Evolutionary conservation across 2,329 filamentous ascomycete genomes (phyloP), one percentile per base, ranked within the genome.

Genomic region (Neoscytalidium dimidiatum): DNA sequence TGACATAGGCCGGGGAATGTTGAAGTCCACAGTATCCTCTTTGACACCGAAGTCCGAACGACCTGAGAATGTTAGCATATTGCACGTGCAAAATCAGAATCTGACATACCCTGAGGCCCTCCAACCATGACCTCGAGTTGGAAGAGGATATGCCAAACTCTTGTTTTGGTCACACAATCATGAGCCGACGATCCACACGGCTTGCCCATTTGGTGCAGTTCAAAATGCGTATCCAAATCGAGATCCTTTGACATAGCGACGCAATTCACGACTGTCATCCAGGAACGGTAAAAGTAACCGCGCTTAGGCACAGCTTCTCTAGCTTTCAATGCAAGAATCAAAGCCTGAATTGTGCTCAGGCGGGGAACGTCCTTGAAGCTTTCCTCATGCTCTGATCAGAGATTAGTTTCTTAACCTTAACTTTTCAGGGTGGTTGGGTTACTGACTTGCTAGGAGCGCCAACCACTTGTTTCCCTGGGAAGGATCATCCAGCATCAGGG

Each of bases 211-310:
- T 89, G 85, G 75, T 98, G 95, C 49, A 89, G 87, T 66, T 91
- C 88, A 67, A 88, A 88, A 78, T 98, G 94, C 68, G 97, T 92
- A 73, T 97, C 89, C 5, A 98, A 82, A 21, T 93, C 92, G 33
- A 98, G 82, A 74, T 97, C 94, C 72, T 96, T 95, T 28, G 88
- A 92, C 92, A 98, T 97, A 52, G 93, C 90, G 7, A 96, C 90
- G 68, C 94, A 92, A 67, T 94, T 92, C 62, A 97, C 94, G 21
- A 96, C 88, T 4, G 91, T 92, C 88, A 97, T 96, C 94, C 95
- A 98, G 0, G 95, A 98, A 41, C 94, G 89, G 78, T 95, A 98
- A 77, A 95, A 98, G 75, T 98, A 98, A 1, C 95, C 95, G 66
- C 92, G 88, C 74, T 96, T 96, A 0, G 94, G 94, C 8, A 91